phyloP scores from a whole-genome alignment of 2,329 filamentous ascomycete genomes.

The Sporothrix globosa region DNA sequence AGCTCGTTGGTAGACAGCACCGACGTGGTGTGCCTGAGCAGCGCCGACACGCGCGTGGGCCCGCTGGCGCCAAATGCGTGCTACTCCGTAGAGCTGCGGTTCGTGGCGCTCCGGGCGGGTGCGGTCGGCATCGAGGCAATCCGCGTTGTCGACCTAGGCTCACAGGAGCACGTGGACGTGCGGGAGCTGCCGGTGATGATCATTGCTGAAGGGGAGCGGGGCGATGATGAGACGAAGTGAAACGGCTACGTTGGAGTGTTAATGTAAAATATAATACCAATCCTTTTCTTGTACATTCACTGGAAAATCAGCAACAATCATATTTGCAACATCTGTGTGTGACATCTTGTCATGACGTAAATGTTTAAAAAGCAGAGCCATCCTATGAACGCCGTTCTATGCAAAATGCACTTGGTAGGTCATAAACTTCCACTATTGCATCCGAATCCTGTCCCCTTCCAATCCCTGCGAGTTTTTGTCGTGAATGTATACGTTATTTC shows the following conservation, averaged over 20 bases:
- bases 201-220: conserved; percentile 46
- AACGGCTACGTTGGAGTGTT: neutral
- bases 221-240: conserved; percentile 29
- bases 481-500: conserved; percentile 7
- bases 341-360: neutral
- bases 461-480: neutral
- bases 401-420: conserved; percentile 25
- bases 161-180: conserved; percentile 77
- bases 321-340: neutral
- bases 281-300: conserved; percentile 1
- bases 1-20: conserved; percentile 64
- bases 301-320: neutral
- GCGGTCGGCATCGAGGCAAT: conserved; percentile 72
- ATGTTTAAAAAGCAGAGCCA: conserved; percentile 7
- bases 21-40: conserved; percentile 72
- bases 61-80: conserved; percentile 72
- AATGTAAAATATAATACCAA: conserved; percentile 10
- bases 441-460: neutral
- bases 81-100: conserved; percentile 72
- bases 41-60: conserved; percentile 72
- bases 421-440: neutral
- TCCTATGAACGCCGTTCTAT: conserved; percentile 26
- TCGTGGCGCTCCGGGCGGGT: conserved; percentile 68
- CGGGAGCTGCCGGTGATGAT: conserved; percentile 72
- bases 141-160: conserved; percentile 71